phyloP scores from a whole-genome alignment of 495 filamentous ascomycete genomes.

The Penicillium atrosanguineum region DNA sequence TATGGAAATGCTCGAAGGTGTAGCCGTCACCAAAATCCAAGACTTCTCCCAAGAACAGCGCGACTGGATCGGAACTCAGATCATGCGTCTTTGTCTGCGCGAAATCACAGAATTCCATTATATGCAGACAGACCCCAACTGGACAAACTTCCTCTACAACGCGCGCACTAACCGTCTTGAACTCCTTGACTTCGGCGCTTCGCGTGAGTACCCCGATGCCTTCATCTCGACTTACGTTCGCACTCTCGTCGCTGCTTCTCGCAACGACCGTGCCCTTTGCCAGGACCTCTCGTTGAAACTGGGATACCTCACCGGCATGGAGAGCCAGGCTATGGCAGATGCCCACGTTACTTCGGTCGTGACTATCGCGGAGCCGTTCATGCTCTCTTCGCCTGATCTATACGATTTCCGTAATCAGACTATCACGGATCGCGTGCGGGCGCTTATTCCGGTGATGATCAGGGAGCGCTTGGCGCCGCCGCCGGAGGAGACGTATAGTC shows the following conservation, averaged over 20 bases:
- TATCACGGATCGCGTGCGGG: constrained; percentile 87
- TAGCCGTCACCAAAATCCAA: constrained; percentile 80
- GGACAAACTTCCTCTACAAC: constrained; percentile 99
- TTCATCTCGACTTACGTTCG: constrained; percentile 79
- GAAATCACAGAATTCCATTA: constrained; percentile 92
- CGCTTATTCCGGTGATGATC: constrained; percentile 88
- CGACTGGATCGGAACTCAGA: constrained; percentile 88
- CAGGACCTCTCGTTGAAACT: constrained; percentile 71
- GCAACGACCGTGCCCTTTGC: constrained; percentile 60
- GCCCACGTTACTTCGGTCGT: constrained; percentile 80
- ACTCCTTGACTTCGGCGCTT: constrained; percentile 93
- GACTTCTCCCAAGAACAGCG: constrained; percentile 74
- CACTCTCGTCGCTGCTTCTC: constrained; percentile 74
- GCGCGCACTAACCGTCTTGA: constrained; percentile 68
- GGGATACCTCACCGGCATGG: constrained; percentile 89
- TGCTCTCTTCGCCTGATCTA: constrained; percentile 67
- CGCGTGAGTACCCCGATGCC: constrained; percentile 72
- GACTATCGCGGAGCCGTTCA: constrained; percentile 90
- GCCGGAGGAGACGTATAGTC: constrained; percentile 94
- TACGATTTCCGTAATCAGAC: constrained; percentile 95
- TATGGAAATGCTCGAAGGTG: constrained; percentile 84
- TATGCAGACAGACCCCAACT: constrained; percentile 99
- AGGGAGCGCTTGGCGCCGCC: constrained; percentile 83
- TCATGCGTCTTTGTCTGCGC: constrained; percentile 87
- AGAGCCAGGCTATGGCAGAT: constrained; percentile 77